Evolutionary conservation across 345 rosid species (phyloP).

Genomic region (Microthlaspi erraticum): DNA sequence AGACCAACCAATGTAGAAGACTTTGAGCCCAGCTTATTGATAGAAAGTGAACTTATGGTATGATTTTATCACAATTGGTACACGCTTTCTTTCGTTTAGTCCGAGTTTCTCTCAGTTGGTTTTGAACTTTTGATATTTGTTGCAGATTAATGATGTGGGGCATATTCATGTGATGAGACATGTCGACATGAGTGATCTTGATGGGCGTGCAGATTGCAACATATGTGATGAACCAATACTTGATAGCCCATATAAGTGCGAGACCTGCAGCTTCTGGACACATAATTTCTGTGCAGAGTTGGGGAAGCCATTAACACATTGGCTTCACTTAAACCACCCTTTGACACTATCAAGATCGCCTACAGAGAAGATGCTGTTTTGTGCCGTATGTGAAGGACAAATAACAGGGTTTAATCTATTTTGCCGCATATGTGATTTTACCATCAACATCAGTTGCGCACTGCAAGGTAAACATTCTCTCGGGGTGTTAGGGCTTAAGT

Average conservation of each 20-base stretch:
- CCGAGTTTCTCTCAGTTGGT: too few relatives aligned
- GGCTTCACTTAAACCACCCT: neutral
- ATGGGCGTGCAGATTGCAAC: neutral
- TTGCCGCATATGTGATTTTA: neutral
- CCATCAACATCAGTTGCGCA: neutral
- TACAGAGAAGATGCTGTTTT: too few relatives aligned
- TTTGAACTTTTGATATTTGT: too few relatives aligned
- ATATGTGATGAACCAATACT: neutral
- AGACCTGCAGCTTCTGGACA: constrained; percentile 1
- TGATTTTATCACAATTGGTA: too few relatives aligned
- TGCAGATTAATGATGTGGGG: constrained; percentile 4
- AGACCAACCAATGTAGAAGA: too few relatives aligned
- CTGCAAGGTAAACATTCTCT: neutral
- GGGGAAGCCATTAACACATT: neutral
- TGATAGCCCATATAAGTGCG: neutral
- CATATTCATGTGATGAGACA: constrained; percentile 3
- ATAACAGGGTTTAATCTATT: neutral
- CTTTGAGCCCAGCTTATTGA: too few relatives aligned
- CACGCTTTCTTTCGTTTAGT: too few relatives aligned
- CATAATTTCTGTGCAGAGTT: constrained; percentile 10
- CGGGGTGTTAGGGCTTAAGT: constrained; percentile 6
- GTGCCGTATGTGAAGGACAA: neutral
- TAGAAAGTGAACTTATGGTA: too few relatives aligned
- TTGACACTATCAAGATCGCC: neutral
- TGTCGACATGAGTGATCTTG: neutral